Evolutionary conservation across 129 eudicot species (phyloP).

Genomic region (Helichrysum umbraculigerum): DNA sequence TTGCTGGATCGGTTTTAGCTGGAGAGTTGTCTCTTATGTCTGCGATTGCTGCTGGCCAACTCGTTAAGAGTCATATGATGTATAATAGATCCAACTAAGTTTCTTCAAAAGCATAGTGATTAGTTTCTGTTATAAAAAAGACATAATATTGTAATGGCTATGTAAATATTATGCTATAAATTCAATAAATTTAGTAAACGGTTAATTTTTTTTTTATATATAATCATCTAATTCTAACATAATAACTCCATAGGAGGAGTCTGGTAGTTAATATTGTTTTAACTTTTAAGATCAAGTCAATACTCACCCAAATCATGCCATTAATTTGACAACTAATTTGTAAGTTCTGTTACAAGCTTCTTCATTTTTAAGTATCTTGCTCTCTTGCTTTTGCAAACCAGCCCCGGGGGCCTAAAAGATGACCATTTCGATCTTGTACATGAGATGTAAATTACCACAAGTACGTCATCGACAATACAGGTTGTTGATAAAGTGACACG

Average conservation of each 20-base stretch:
- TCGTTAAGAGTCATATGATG: slow-evolving; percentile 72
- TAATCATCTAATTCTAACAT: too few species aligned
- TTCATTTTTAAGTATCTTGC: not conserved
- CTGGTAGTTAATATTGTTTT: too few species aligned
- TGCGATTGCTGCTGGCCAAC: slow-evolving; percentile 74
- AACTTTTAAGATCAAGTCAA: too few species aligned
- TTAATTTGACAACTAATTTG: too few species aligned
- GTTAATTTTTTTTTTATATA: too few species aligned
- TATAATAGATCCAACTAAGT: slow-evolving; percentile 61
- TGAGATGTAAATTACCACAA: not conserved
- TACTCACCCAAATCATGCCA: too few species aligned
- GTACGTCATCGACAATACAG: not conserved
- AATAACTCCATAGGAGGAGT: too few species aligned
- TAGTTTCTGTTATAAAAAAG: not conserved
- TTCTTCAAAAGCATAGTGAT: not conserved
- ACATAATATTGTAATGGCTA: too few species aligned
- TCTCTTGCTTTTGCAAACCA: not conserved
- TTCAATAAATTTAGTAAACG: not conserved
- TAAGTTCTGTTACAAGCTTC: too few species aligned
- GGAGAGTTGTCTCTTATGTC: slow-evolving; percentile 75
- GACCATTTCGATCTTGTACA: not conserved
- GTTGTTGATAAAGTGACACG: not conserved
- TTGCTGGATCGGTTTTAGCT: slow-evolving; percentile 68
- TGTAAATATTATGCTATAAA: too few species aligned
- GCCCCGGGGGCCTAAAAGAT: not conserved